Base-by-base conservation (phyloP, 1,284 basidiomycete genomes). In the Melampsora larici-populina region DNA sequence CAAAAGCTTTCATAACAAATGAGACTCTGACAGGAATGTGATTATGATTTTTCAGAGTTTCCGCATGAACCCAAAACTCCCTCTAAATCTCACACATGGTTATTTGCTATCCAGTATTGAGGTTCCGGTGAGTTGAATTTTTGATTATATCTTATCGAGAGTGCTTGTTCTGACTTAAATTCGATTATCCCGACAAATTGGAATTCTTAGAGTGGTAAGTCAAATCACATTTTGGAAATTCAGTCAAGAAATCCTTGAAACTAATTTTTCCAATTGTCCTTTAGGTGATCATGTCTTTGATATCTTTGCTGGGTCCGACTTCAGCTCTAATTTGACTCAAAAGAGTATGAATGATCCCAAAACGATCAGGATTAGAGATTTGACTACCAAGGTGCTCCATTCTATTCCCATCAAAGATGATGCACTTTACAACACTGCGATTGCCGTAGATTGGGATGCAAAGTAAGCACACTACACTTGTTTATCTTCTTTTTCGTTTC, bases 361-460 rank as follows among this genome's bases (percentile, higher is more conserved):
- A n/a, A 36, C 51, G 7, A 62, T 71, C 55, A 21, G 70, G n/a
- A 55, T 71, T 46, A 26, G 70, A 21, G 70, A 71, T 43, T 62
- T 40, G 0, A 17, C 1, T 8, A 40, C 31, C 29, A 71, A 62
- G 33, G 46, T 26, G 51, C 21, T 71, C 7, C 24, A 31, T n/a
- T 43, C 33, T 2, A n/a, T 71, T 2, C 70, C 70, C 7, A 17
- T 71, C 13, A 18, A 0, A 24, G 46, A 55, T n/a, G 55, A 24
- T 9, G 26, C 55, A 29, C 31, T 43, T 26, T 62, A 71, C 36
- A 71, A 71, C 55, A 36, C 60, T 71, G 70, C 70, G 3, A 21
- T 71, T 26, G 46, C 55, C 31, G 29, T 55, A 33, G 70, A 71
- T 55, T 71, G 55, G 70, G 7, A 4, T 43, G 18, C 5, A 40